Conservation (phyloP, 345 rosid species). For the Dipteronia sinensis region DNA sequence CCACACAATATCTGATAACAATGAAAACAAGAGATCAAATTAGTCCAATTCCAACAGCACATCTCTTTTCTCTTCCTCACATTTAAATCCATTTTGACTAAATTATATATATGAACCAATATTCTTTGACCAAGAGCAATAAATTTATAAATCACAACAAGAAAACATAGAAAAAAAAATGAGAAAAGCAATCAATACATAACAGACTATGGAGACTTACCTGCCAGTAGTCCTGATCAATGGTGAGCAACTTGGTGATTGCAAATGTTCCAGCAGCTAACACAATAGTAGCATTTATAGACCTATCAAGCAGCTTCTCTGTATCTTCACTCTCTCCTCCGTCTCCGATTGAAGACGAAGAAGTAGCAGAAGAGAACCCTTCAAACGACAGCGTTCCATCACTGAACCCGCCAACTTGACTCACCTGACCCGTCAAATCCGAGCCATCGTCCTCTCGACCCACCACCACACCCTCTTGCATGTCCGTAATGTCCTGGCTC, state of each 20-base stretch:
- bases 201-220: slow-evolving; percentile 36
- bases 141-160: too few species aligned
- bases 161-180: not conserved
- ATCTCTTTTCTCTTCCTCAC: too few species aligned
- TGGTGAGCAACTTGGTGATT: slow-evolving; percentile 82
- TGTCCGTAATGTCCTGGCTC: slow-evolving; percentile 56
- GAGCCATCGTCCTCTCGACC: slow-evolving; percentile 51
- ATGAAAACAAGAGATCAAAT: too few species aligned
- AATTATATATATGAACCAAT: not conserved
- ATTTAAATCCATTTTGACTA: not conserved
- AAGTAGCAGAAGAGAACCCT: slow-evolving; percentile 63
- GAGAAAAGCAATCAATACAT: not conserved
- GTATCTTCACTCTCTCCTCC: slow-evolving; percentile 40
- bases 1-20: not conserved
- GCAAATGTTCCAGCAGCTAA: slow-evolving; percentile 83
- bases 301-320: slow-evolving; percentile 66
- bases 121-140: not conserved
- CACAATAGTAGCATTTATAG: slow-evolving; percentile 75
- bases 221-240: slow-evolving; percentile 92
- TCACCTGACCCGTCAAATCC: slow-evolving; percentile 55
- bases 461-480: too few species aligned
- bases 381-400: slow-evolving; percentile 76
- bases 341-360: slow-evolving; percentile 37
- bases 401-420: slow-evolving; percentile 57
- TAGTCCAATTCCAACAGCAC: too few species aligned